These are phyloP conservation scores for Phaffia australis DNA, from an alignment of 768 basidiomycete genomes.

Conservation along the genomic window DNA sequence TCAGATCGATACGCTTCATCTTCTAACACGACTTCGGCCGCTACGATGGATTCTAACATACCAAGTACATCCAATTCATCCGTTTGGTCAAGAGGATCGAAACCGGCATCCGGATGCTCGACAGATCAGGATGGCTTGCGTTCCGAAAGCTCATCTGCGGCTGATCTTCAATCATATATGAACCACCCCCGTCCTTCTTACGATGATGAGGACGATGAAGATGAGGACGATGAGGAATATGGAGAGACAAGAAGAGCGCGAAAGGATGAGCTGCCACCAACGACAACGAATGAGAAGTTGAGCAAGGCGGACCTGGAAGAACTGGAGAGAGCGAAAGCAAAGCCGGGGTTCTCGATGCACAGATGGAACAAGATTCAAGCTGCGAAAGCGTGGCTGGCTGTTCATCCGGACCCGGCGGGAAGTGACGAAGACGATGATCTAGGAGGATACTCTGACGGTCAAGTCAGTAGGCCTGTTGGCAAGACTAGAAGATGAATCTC, in stretches of 20 bases:
- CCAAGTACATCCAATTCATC: background rate
- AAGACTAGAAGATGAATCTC: too few species aligned
- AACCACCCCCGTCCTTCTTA: background rate
- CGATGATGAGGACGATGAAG: background rate
- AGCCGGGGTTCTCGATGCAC: too few species aligned
- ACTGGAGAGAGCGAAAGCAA: too few species aligned
- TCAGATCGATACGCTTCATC: background rate
- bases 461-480: too few species aligned
- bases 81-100: background rate
- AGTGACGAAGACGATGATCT: too few species aligned
- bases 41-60: background rate
- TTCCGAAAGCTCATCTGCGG: background rate
- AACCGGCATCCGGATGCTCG: background rate
- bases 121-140: background rate
- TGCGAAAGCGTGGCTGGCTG: too few species aligned
- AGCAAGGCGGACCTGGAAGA: too few species aligned
- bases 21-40: background rate
- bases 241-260: background rate
- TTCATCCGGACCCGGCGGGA: too few species aligned
- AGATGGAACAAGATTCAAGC: too few species aligned
- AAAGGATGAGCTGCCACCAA: background rate
- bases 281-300: constrained; percentile 8
- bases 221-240: background rate
- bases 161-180: background rate
- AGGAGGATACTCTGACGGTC: too few species aligned